Percentiles rank a stretch among this genome's conserved stretches.
Evolutionary conservation across 352 stramenopile genomes (phyloP).

Genomic region (Globisporangium perplexum): DNA sequence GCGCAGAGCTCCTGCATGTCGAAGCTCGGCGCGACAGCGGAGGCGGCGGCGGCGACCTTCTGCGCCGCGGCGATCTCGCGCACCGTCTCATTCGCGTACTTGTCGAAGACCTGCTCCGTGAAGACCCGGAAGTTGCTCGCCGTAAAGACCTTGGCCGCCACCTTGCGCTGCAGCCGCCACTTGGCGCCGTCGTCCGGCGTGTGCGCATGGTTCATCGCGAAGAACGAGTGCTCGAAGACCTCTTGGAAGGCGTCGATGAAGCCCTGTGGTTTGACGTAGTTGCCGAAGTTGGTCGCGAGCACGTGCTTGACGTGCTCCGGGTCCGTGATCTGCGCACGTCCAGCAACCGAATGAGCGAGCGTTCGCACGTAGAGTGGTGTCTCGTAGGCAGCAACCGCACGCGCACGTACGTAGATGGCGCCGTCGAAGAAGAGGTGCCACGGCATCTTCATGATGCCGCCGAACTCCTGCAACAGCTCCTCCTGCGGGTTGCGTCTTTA

Average conservation of each 20-base stretch:
- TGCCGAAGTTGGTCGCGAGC: constrained; percentile 51
- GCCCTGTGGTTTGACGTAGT: constrained; percentile 69
- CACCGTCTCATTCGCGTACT: constrained; percentile 28
- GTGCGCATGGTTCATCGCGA: constrained; percentile 59
- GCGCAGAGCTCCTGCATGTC: constrained; percentile 48
- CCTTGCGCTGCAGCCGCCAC: constrained; percentile 77
- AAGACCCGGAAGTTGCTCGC: constrained; percentile 46
- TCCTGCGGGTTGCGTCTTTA: constrained; percentile 12
- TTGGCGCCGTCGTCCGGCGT: constrained; percentile 41
- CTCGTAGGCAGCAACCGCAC: no score
- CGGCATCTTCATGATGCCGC: constrained; percentile 59
- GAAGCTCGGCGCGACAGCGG: constrained; percentile 15
- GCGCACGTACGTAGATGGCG: constrained; percentile 37
- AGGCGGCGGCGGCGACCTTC: background rate
- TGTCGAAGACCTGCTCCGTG: constrained; percentile 39
- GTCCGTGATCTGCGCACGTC: constrained; percentile 32
- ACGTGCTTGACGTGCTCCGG: constrained; percentile 65
- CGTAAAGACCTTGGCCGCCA: constrained; percentile 86
- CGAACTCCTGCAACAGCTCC: constrained; percentile 31
- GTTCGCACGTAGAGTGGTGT: background rate
- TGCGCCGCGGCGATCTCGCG: constrained; percentile 9
- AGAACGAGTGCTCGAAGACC: constrained; percentile 69
- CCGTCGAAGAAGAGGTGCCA: constrained; percentile 69
- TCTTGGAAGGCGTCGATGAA: constrained; percentile 64
- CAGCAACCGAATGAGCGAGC: background rate